Evolutionary conservation across 2,329 filamentous ascomycete genomes (phyloP).

Genomic region (Cladophialophora exuberans): DNA sequence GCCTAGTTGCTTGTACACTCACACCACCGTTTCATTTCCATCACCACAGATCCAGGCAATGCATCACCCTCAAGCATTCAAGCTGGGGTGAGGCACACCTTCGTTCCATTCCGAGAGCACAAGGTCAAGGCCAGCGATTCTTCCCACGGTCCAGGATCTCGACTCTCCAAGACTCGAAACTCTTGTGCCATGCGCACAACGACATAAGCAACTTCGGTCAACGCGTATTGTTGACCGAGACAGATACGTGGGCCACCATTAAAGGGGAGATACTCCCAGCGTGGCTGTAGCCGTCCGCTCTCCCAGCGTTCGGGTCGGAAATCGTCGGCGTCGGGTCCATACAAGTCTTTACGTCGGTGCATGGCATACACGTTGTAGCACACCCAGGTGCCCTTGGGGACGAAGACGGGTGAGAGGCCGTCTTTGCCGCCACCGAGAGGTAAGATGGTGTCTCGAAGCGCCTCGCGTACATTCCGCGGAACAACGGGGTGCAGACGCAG

Average conservation of each 20-base stretch:
- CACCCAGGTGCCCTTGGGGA: slow-evolving; percentile 51
- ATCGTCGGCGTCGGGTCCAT: slow-evolving; percentile 36
- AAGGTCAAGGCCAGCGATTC: slow-evolving; percentile 55
- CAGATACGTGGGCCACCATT: too few relatives aligned
- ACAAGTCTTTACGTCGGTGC: slow-evolving; percentile 36
- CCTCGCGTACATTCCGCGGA: slow-evolving; percentile 43
- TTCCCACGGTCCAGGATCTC: slow-evolving; percentile 22
- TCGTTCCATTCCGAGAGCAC: slow-evolving; percentile 76
- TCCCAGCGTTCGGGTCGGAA: slow-evolving; percentile 44
- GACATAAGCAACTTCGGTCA: too few relatives aligned
- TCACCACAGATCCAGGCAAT: too few relatives aligned
- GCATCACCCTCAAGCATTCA: background rate
- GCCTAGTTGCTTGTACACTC: too few relatives aligned
- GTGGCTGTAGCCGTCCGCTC: slow-evolving; percentile 26
- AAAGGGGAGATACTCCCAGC: too few relatives aligned
- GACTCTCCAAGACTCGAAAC: slow-evolving; percentile 54
- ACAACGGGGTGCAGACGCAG: slow-evolving; percentile 49
- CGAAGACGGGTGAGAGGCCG: slow-evolving; percentile 49
- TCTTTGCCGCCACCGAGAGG: slow-evolving; percentile 54
- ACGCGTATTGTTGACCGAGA: too few relatives aligned
- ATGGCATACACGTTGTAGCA: slow-evolving; percentile 45
- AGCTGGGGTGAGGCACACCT: slow-evolving; percentile 6
- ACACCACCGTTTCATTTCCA: too few relatives aligned
- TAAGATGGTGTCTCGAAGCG: slow-evolving; percentile 46
- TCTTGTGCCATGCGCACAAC: too few relatives aligned